Percentiles rank a stretch among this genome's conserved stretches.
These are phyloP conservation scores for Hsuehochloa calcarea DNA, from an alignment of 176 grass and related monocot species.

Conservation along the genomic window DNA sequence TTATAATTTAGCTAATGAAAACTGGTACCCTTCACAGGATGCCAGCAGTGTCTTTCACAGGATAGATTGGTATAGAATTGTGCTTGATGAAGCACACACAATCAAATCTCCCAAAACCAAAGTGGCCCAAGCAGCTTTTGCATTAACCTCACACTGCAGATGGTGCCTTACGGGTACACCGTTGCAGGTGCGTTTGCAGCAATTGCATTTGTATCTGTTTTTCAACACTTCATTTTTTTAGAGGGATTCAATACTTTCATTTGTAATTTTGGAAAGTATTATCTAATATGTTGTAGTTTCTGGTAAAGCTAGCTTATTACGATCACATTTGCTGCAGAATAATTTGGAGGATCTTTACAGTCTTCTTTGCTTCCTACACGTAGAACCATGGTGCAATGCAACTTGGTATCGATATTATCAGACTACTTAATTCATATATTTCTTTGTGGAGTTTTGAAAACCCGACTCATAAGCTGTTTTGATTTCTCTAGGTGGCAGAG, in stretches of 20 bases:
- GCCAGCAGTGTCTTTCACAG: conserved; percentile 67
- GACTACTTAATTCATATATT: conserved; percentile 1
- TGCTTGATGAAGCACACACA: conserved; percentile 88
- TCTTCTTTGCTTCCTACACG: conserved; percentile 88
- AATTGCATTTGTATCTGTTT: not conserved
- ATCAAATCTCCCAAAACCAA: conserved; percentile 79
- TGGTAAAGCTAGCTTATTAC: not conserved
- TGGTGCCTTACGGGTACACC: conserved; percentile 97
- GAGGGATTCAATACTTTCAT: not conserved
- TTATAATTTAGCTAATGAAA: conserved; percentile 21
- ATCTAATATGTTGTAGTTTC: conserved; percentile 5
- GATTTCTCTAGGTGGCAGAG: conserved; percentile 65
- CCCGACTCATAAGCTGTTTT: conserved; percentile 4
- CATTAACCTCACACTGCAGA: conserved; percentile 70
- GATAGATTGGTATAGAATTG: conserved; percentile 79
- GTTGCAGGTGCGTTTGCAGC: conserved; percentile 54
- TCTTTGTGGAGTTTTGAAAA: not conserved
- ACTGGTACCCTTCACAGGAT: conserved; percentile 39
- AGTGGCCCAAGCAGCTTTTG: conserved; percentile 70
- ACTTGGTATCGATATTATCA: conserved; percentile 51
- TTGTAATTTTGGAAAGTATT: not conserved
- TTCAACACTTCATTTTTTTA: not conserved
- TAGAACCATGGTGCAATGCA: conserved; percentile 79
- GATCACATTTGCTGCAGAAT: conserved; percentile 49
- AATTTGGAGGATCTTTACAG: conserved; percentile 90